A percentile compares a stretch with the other conserved stretches of the same genome.
Conservation (phyloP, 1,284 basidiomycete species). For the Athelia psychrophila region DNA sequence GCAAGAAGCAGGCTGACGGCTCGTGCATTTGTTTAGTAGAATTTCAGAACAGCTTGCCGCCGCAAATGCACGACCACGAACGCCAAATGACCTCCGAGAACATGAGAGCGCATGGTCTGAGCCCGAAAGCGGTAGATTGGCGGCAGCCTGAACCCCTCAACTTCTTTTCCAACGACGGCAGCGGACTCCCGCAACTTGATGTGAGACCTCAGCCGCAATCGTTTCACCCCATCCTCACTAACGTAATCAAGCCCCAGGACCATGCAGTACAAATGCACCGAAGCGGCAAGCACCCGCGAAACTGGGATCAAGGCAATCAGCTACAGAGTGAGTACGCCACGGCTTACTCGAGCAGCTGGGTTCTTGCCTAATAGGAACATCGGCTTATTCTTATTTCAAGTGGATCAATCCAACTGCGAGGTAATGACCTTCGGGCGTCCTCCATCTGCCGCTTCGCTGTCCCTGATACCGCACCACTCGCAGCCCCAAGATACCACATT, state of each 20-base stretch:
- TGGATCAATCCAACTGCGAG: neutral
- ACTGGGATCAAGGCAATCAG: slow-evolving; percentile 51
- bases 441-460: no score
- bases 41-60: neutral
- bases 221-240: slow-evolving; percentile 18
- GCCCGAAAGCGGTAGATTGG: slow-evolving; percentile 51
- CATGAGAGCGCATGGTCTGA: slow-evolving; percentile 23
- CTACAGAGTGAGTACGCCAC: slow-evolving; percentile 33
- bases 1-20: neutral
- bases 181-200: slow-evolving; percentile 44
- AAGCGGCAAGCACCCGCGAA: slow-evolving; percentile 52
- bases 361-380: neutral
- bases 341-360: neutral
- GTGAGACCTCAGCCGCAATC: slow-evolving; percentile 28
- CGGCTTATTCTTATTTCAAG: neutral
- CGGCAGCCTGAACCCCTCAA: slow-evolving; percentile 42
- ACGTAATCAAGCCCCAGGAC: slow-evolving; percentile 42
- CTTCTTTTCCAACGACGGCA: slow-evolving; percentile 42
- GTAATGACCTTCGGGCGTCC: neutral
- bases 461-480: no score
- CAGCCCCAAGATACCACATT: neutral
- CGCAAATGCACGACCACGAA: slow-evolving; percentile 29
- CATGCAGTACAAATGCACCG: slow-evolving; percentile 12
- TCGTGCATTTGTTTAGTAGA: neutral
- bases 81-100: slow-evolving; percentile 29